Percentiles rank a stretch among this genome's conserved stretches.
These are phyloP conservation scores for Immersiporthe knoxdaviesiana DNA, from an alignment of 2,329 filamentous ascomycete species.

Conservation along the genomic window DNA sequence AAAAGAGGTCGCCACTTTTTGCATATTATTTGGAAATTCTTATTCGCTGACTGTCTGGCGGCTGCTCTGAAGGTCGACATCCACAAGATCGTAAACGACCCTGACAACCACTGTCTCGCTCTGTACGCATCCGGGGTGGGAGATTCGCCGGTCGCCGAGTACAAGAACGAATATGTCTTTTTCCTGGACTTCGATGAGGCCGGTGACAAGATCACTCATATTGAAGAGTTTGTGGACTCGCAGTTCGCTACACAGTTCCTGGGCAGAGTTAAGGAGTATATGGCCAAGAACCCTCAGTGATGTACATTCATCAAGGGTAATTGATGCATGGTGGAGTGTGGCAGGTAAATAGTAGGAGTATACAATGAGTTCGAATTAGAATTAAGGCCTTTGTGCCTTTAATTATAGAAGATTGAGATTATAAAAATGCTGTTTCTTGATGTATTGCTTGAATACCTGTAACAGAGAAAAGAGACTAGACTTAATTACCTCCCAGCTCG, in stretches of 20 bases:
- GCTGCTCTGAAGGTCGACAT: neutral
- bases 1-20: too few species aligned
- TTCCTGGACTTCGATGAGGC: neutral
- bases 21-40: neutral
- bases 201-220: neutral
- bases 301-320: neutral
- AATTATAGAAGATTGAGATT: too few species aligned
- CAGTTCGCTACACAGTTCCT: neutral
- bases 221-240: neutral
- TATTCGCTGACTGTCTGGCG: neutral
- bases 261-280: neutral
- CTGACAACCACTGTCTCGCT: neutral
- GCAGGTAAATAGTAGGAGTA: neutral
- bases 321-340: neutral
- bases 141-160: neutral
- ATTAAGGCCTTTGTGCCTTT: too few species aligned
- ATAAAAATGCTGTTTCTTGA: too few species aligned
- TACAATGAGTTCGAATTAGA: neutral
- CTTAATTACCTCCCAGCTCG: too few species aligned
- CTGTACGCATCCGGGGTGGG: neutral
- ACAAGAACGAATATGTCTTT: constrained; percentile 2
- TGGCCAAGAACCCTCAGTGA: neutral
- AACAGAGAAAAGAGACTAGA: too few species aligned
- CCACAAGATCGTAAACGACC: constrained; percentile 1
- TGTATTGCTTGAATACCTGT: too few species aligned